Base-by-base conservation (phyloP, 768 basidiomycete species). In the Boletus sp. region DNA sequence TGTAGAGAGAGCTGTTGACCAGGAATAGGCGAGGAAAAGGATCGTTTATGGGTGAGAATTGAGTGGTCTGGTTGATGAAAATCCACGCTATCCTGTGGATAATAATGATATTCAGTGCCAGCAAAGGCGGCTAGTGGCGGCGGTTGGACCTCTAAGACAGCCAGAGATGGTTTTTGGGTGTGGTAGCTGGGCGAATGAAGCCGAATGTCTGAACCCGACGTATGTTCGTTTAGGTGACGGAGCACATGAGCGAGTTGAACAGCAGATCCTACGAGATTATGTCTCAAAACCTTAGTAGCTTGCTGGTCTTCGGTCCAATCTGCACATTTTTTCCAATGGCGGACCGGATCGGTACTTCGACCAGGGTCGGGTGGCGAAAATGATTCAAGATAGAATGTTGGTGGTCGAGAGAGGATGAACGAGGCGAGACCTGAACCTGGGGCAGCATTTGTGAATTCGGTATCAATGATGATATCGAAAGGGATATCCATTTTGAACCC, bases 401-500 rank as follows among this genome's bases (percentile, higher is more conserved):
- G 92, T 1, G 88, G 81, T 47, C 76, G 78, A 24, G 86, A 82
- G 35, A 92, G 80, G n/a, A 77, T 64, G 67, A 92, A 84, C 1
- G 84, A 78, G 7, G 84, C 86, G 7, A 81, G 74, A 33, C 80
- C 88, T 8, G 80, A 76, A 32, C 82, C 83, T 12, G 83, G 80
- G 17, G 80, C 73, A 32, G 77, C 71, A 54, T 82, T 78, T 28
- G 77, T 73, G 69, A 89, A 85, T 50, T 82, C 78, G 5, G 83
- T 79, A 32, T 84, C 76, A 18, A 78, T 61, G 58, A 92, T 85
- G 57, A 71, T 78, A 54, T 83, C 77, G 71, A 88, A 90, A 5
- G 89, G 83, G 17, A 92, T 78, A 58, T 90, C 88, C 87, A 93
- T 93, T 71, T 92, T 92, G 79, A 92, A 92, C 18, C 87, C 83